Base-by-base conservation (phyloP, 2,329 filamentous ascomycete genomes). In the Cladophialophora chaetospira region DNA sequence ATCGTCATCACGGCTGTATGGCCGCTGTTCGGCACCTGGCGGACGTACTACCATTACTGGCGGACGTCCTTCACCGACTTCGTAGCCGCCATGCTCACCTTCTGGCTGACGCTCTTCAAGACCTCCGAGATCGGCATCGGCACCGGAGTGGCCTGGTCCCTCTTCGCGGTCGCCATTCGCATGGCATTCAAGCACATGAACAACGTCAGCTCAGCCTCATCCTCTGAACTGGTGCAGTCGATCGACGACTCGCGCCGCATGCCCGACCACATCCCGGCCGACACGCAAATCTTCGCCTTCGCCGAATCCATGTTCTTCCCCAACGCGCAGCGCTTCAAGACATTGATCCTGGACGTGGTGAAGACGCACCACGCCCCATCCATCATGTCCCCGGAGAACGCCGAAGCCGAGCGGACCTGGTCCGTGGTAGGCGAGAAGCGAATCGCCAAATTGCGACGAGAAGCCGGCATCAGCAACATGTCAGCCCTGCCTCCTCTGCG, bases 1-100 rank as follows among this genome's bases (percentile, higher is more conserved):
- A 86, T 88, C 58, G 86, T 87, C 60, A 86, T 87, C 62, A 83
- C 81, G 58, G 84, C 84, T 4, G 82, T 87, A 0, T 81, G 81
- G 70, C 82, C 84, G 35, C 74, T 87, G 5, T 82, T 87, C 42
- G 80, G 81, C 0, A 77, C 82, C 0, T 79, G 83, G 0, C 78
- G 75, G 2, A 76, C 81, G 5, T 86, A 87, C 66, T 85, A 85
- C 69, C 74, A 76, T 11, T 87, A 83, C 71, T 88, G 84, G 82
- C 81, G 81, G 61, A 82, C 83, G 1, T 86, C 83, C 0, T 75
- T 87, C 5, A 80, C 83, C 11, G 85, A 88, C 69, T 87, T 87
- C 63, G 77, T 84, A 47, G 80, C 82, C 0, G 79, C 81, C 26
- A 84, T 86, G 79, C 74, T 87, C 23, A 79, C 83, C 3, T 82